phyloP scores from a whole-genome alignment of 164 flowering plant species.

The Buxus sempervirens region DNA sequence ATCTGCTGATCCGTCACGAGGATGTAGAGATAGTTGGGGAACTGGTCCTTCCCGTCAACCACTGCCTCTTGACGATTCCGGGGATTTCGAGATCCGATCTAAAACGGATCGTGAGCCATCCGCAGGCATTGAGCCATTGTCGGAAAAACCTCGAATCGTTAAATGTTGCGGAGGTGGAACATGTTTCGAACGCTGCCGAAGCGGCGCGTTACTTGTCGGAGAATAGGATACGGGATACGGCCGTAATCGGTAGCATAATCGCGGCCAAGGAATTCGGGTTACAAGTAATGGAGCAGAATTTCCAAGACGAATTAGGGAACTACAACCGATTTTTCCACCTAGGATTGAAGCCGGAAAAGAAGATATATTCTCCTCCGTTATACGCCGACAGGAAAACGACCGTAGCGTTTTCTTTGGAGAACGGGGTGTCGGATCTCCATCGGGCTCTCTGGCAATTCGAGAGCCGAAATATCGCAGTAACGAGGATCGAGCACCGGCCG shows the following conservation, averaged over 20 bases:
- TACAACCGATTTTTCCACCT: conserved; percentile 21
- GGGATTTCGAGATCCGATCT: conserved; percentile 8
- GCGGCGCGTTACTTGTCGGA: conserved; percentile 22
- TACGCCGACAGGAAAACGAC: conserved; percentile 20
- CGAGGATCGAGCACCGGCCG: conserved; percentile 28
- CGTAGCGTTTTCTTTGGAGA: conserved; percentile 24
- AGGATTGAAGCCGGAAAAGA: conserved; percentile 2
- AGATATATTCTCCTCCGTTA: neutral
- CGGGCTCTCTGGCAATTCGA: conserved; percentile 24
- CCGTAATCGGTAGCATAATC: conserved; percentile 29
- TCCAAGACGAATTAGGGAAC: conserved; percentile 14
- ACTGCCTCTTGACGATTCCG: conserved; percentile 24
- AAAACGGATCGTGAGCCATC: conserved; percentile 29
- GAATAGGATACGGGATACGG: conserved; percentile 20
- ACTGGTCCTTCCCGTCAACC: conserved; percentile 25
- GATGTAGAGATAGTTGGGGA: conserved; percentile 20
- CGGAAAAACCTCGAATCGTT: conserved; percentile 10
- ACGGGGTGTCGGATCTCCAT: conserved; percentile 25
- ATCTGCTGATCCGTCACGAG: conserved; percentile 24
- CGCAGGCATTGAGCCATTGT: conserved; percentile 31
- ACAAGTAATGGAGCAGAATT: conserved; percentile 21
- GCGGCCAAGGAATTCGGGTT: conserved; percentile 28
- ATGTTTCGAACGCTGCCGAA: conserved; percentile 25
- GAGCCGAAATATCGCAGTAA: conserved; percentile 16
- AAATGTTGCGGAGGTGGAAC: conserved; percentile 22